Conservation (phyloP, 2,329 filamentous ascomycete genomes). For the Paecilomyces variotii region DNA sequence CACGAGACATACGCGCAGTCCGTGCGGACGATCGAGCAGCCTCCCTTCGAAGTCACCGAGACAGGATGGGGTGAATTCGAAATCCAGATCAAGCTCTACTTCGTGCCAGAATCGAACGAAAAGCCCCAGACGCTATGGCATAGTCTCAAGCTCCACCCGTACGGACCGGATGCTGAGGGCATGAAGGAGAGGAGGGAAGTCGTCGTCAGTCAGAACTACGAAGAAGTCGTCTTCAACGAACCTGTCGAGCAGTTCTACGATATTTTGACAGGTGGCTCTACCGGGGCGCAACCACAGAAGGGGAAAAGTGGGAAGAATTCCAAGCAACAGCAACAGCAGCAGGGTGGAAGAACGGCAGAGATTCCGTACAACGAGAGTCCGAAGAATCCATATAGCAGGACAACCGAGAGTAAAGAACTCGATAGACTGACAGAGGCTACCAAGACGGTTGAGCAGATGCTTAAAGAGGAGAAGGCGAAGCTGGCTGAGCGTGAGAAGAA, state of each 20-base stretch:
- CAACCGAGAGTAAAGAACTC: slow-evolving; percentile 62
- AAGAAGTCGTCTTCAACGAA: slow-evolving; percentile 96
- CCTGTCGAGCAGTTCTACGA: slow-evolving; percentile 90
- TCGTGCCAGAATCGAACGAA: slow-evolving; percentile 76
- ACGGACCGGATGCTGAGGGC: slow-evolving; percentile 67
- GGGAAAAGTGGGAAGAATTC: slow-evolving; percentile 52
- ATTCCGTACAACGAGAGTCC: slow-evolving; percentile 61
- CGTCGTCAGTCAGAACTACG: slow-evolving; percentile 74
- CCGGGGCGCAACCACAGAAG: slow-evolving; percentile 37
- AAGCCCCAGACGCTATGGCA: slow-evolving; percentile 96
- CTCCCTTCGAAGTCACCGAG: slow-evolving; percentile 77
- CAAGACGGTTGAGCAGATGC: slow-evolving; percentile 50
- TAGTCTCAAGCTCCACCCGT: slow-evolving; percentile 83
- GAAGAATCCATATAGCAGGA: slow-evolving; percentile 64
- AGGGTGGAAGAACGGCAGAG: slow-evolving; percentile 62
- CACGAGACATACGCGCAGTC: slow-evolving; percentile 95
- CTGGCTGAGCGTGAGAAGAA: slow-evolving; percentile 54
- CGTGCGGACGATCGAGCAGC: slow-evolving; percentile 72
- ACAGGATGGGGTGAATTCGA: slow-evolving; percentile 98
- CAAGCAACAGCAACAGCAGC: slow-evolving; percentile 37
- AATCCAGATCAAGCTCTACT: slow-evolving; percentile 91
- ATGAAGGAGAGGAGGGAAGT: slow-evolving; percentile 57
- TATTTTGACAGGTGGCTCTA: slow-evolving; percentile 64
- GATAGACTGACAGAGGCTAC: slow-evolving; percentile 56
- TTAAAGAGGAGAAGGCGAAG: slow-evolving; percentile 57